Evolutionary conservation across 2,329 filamentous ascomycete species (phyloP).

Genomic region (Corniculantispora saksenae): DNA sequence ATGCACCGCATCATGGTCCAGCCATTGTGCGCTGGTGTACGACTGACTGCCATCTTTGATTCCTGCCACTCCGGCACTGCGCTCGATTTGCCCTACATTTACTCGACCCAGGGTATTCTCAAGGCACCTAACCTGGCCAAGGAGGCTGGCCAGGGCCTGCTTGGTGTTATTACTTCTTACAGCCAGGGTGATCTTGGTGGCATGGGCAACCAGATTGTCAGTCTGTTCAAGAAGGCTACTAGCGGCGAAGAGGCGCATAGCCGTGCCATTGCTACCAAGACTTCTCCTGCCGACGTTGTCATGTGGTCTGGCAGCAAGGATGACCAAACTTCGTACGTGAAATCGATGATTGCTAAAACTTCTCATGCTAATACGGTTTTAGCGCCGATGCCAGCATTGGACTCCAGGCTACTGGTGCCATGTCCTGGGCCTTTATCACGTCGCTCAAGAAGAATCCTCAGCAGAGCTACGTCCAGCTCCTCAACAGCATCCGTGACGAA

Average conservation of each 20-base stretch:
- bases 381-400: conserved; percentile 92
- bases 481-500: conserved; percentile 96
- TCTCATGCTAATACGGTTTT: conserved; percentile 16
- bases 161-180: conserved; percentile 61
- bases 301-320: conserved; percentile 99
- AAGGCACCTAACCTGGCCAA: conserved; percentile 70
- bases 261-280: conserved; percentile 83
- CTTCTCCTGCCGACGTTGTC: conserved; percentile 89
- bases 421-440: conserved; percentile 96
- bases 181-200: conserved; percentile 75
- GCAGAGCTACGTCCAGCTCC: conserved; percentile 94
- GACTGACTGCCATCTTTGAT: conserved; percentile 64
- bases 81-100: conserved; percentile 67
- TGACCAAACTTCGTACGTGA: conserved; percentile 82
- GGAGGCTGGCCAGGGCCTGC: conserved; percentile 65
- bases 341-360: too few relatives aligned
- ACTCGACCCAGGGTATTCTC: conserved; percentile 67
- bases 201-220: conserved; percentile 77
- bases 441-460: conserved; percentile 95
- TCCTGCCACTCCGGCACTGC: conserved; percentile 69
- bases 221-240: conserved; percentile 86
- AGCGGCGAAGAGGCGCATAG: conserved; percentile 79
- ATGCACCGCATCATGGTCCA: conserved; percentile 74
- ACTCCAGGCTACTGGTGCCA: conserved; percentile 90
- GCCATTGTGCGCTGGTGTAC: conserved; percentile 56